Evolutionary conservation across 1,284 basidiomycete species (phyloP).

Genomic region (Pascua guehoae): DNA sequence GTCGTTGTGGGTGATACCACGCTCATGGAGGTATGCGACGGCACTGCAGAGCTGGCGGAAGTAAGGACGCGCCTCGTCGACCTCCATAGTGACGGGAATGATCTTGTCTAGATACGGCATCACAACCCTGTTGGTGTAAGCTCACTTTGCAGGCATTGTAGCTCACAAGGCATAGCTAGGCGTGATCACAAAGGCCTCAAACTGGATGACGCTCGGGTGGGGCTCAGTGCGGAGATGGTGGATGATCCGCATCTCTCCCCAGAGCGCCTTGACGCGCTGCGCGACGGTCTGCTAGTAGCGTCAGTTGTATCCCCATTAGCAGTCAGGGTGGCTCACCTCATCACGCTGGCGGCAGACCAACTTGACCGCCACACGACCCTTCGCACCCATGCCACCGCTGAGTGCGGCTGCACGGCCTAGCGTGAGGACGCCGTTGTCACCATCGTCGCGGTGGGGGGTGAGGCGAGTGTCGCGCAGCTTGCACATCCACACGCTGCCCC

Average conservation of each 20-base stretch:
- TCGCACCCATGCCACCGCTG: slow-evolving; percentile 26
- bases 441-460: neutral
- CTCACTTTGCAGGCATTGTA: too few relatives aligned
- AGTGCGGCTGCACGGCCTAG: slow-evolving; percentile 29
- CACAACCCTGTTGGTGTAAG: slow-evolving; percentile 31
- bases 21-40: slow-evolving; percentile 78
- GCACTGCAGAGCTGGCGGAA: slow-evolving; percentile 80
- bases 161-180: slow-evolving; percentile 81
- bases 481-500: slow-evolving; percentile 47
- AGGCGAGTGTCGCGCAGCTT: slow-evolving; percentile 16
- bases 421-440: neutral
- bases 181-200: slow-evolving; percentile 88
- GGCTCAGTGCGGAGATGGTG: slow-evolving; percentile 71
- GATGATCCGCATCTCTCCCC: slow-evolving; percentile 94
- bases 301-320: neutral
- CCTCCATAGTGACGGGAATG: slow-evolving; percentile 77
- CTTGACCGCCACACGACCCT: slow-evolving; percentile 73
- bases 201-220: slow-evolving; percentile 84
- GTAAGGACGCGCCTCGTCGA: slow-evolving; percentile 72
- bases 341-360: slow-evolving; percentile 76
- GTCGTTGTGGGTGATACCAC: slow-evolving; percentile 88
- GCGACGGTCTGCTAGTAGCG: slow-evolving; percentile 6
- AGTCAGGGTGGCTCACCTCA: slow-evolving; percentile 40
- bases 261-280: slow-evolving; percentile 72
- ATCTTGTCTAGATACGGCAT: slow-evolving; percentile 61